Evolutionary conservation across 73 alveolate species (phyloP).

Genomic region (Paramecium sexaurelia): DNA sequence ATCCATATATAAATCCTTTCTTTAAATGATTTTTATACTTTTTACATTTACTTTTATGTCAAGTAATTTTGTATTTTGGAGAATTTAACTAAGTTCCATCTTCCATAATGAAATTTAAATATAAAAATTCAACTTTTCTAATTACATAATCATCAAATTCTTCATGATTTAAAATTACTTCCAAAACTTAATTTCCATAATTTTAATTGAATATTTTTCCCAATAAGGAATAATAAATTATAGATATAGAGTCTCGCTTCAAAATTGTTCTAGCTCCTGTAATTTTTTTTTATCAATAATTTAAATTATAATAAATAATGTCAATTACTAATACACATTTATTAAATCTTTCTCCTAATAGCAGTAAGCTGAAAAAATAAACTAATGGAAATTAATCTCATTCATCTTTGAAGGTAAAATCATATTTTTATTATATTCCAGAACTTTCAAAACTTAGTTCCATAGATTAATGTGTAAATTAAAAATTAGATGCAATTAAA

Average conservation of each 20-base stretch:
- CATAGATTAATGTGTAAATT: constrained; percentile 4
- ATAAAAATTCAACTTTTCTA: no score
- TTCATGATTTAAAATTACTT: constrained; percentile 37
- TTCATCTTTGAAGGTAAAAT: not conserved
- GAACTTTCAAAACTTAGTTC: not conserved
- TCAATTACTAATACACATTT: not conserved
- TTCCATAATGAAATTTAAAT: no score
- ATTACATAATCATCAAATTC: constrained; percentile 42
- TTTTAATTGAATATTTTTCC: no score
- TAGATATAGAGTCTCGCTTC: not conserved
- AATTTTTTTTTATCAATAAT: no score
- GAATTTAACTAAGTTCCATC: no score
- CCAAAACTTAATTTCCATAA: constrained; percentile 31
- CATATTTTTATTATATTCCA: not conserved
- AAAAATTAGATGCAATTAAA: not conserved
- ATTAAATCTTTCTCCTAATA: not conserved
- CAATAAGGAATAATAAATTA: no score
- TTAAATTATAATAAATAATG: not conserved
- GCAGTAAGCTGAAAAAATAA: not conserved
- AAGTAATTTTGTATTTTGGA: no score
- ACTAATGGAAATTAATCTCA: not conserved
- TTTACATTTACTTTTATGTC: no score
- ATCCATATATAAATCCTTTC: no score
- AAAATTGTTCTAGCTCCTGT: no score
- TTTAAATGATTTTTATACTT: no score